Conservation (phyloP, 495 filamentous ascomycete species). For the Aspergillus nanangensis region DNA sequence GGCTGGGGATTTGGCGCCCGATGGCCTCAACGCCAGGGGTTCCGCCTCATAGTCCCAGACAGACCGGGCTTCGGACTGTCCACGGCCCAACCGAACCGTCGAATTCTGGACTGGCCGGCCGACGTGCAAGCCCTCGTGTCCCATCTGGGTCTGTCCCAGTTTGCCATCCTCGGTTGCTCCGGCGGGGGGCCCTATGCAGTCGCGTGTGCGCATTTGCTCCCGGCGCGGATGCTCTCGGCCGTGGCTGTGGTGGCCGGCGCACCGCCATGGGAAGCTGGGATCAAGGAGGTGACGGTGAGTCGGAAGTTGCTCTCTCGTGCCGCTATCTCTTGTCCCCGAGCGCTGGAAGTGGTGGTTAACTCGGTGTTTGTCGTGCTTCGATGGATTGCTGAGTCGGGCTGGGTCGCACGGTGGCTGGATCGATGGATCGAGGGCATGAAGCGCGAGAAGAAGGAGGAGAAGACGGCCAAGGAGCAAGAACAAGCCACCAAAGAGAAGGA, state of each 20-base stretch:
- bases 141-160: slow-evolving; percentile 28
- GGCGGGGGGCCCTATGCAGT: slow-evolving; percentile 45
- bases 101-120: slow-evolving; percentile 33
- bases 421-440: too few species aligned
- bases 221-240: slow-evolving; percentile 22
- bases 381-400: too few species aligned
- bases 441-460: too few species aligned
- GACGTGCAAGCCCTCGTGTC: slow-evolving; percentile 34
- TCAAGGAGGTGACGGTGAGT: slow-evolving; percentile 1
- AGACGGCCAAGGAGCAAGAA: too few species aligned
- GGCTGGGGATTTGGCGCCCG: slow-evolving; percentile 19
- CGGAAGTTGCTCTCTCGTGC: not conserved
- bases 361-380: too few species aligned
- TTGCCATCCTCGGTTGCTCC: slow-evolving; percentile 38
- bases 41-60: slow-evolving; percentile 37
- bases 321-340: not conserved
- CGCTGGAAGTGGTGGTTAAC: not conserved
- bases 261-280: slow-evolving; percentile 24
- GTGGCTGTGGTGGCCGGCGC: slow-evolving; percentile 33
- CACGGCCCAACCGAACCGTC: slow-evolving; percentile 28
- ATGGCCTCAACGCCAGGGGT: slow-evolving; percentile 17
- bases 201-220: slow-evolving; percentile 36
- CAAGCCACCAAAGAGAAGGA: too few species aligned
- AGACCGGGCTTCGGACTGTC: slow-evolving; percentile 43
- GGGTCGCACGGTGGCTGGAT: too few species aligned